phyloP scores from a whole-genome alignment of 2,329 filamentous ascomycete species.

The Ophiosphaerella korrae region DNA sequence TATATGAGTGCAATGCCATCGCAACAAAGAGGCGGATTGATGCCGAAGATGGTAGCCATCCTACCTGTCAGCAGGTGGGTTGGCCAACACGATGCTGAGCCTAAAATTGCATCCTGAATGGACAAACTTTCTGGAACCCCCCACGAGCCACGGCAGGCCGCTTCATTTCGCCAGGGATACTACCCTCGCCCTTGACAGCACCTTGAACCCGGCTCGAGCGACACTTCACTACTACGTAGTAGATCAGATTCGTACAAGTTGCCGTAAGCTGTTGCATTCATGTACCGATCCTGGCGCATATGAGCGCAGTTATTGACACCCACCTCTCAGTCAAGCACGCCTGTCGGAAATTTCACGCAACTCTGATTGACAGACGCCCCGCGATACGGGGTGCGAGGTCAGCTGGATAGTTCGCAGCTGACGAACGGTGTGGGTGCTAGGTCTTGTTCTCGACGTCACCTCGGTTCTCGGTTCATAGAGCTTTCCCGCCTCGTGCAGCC shows the following conservation, averaged over 20 bases:
- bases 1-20: background rate
- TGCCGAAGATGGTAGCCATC: background rate
- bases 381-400: conserved; percentile 1
- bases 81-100: no score
- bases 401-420: conserved; percentile 5
- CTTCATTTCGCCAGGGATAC: background rate
- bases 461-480: background rate
- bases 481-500: background rate
- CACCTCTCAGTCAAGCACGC: background rate
- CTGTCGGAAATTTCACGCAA: background rate
- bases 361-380: background rate
- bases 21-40: background rate
- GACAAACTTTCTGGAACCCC: background rate
- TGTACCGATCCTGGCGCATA: conserved; percentile 14
- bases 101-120: background rate
- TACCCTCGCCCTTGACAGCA: conserved; percentile 2
- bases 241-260: background rate
- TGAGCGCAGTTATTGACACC: conserved; percentile 3
- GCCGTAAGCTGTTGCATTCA: conserved; percentile 3
- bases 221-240: background rate
- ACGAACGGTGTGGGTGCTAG: conserved; percentile 1
- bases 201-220: background rate
- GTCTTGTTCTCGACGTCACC: background rate
- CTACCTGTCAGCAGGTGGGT: background rate
- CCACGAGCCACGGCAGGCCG: background rate